Conservation (phyloP, 139 green algal genomes). For the Tetradesmus lagerheimii region DNA sequence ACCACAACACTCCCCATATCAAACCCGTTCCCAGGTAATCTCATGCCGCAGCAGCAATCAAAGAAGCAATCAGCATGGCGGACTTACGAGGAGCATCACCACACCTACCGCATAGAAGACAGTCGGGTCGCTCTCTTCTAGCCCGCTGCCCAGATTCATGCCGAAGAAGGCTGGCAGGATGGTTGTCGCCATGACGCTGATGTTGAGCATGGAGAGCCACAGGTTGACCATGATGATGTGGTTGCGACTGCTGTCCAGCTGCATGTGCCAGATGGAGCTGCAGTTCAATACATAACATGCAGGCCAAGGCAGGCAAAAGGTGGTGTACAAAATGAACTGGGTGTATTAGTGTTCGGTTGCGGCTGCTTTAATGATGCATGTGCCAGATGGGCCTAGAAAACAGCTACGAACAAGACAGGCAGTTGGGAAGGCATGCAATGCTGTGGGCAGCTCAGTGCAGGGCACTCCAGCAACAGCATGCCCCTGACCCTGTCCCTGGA, state of each 20-base stretch:
- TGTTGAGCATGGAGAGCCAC: constrained; percentile 58
- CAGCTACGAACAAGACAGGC: too few species aligned
- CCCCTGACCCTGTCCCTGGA: too few species aligned
- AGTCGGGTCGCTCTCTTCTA: constrained; percentile 26
- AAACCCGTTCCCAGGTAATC: too few species aligned
- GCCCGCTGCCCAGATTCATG: constrained; percentile 65
- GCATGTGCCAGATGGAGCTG: constrained; percentile 51
- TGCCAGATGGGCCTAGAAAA: background rate
- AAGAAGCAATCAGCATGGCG: background rate
- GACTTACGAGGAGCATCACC: too few species aligned
- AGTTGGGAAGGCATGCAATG: too few species aligned
- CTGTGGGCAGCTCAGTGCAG: too few species aligned
- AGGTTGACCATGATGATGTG: constrained; percentile 74
- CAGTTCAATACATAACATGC: background rate
- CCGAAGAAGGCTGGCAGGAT: constrained; percentile 63
- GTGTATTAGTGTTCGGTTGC: too few species aligned
- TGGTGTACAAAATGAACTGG: too few species aligned
- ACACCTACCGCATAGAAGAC: constrained; percentile 44
- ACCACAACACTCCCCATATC: too few species aligned
- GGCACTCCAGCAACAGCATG: too few species aligned
- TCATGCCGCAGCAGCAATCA: background rate
- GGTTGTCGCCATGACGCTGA: constrained; percentile 58
- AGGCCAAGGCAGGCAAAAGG: too few species aligned
- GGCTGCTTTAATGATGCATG: background rate
- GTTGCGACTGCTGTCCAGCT: constrained; percentile 68